Evolutionary conservation across 1,284 basidiomycete species (phyloP), one percentile per base, ranked within the genome.

Genomic region (Vanrija sp.): DNA sequence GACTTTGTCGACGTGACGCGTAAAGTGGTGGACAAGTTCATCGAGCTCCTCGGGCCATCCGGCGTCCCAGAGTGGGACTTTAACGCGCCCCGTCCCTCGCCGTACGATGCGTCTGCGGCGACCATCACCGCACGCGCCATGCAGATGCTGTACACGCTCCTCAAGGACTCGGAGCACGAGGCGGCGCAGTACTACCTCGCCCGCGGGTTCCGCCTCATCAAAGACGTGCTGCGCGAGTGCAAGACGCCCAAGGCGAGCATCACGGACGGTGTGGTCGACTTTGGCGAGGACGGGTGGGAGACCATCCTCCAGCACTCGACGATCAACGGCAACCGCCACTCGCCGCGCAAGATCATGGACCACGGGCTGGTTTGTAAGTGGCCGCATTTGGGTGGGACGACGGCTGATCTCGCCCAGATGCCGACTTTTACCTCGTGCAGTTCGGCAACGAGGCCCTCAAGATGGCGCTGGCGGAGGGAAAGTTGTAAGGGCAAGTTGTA

Each of bases 41-140:
- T 74, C 21, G 47, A 53, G 4, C 58, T 57, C 6, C 66, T 73
- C 16, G 54, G 57, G 16, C 54, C 57, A n/a, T 47, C 55, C 2
- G 68, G 67, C 16, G 70, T 73, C 5, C 71, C 70, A 5, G 60
- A 55, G 42, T 72, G 71, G 71, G 72, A 74, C 60, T 71, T 71
- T 49, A 46, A 62, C 29, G 69, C 69, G 5, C 71, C 71, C 21
- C 61, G 63, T 26, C 69, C 71, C 3, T 61, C 62, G 40, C 59
- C 65, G 16, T 72, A 68, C 53, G 71, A 73, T 46, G 63, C 71
- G 6, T 71, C 70, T 12, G 71, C 71, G 2, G 67, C 43, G 0
- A 60, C 61, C 2, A 61, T 72, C 49, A 57, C 68, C 6, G 70
- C 71, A 7, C 51, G 65, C 6, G 71, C 65, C 14, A 57, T 71